Conservation (phyloP, 441 rosid species). For the Raphanus hybrid region DNA sequence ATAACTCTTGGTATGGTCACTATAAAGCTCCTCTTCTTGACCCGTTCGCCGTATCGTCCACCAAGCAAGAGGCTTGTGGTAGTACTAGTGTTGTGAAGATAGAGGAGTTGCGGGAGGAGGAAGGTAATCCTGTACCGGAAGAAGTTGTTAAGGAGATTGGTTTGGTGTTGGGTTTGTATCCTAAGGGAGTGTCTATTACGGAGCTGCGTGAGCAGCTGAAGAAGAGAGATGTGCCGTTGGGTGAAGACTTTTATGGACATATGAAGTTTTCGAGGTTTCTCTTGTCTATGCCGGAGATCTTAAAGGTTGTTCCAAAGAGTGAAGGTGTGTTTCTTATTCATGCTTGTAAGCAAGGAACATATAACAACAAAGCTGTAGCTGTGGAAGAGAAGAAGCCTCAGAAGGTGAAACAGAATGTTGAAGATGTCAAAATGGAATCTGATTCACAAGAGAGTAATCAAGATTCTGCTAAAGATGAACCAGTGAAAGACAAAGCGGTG, state of each 20-base stretch:
- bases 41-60: constrained; percentile 51
- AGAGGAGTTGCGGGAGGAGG: constrained; percentile 40
- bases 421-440: constrained; percentile 24
- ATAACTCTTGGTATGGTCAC: constrained; percentile 91
- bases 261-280: constrained; percentile 65
- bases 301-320: constrained; percentile 47
- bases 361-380: constrained; percentile 22
- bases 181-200: constrained; percentile 58
- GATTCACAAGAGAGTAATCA: constrained; percentile 26
- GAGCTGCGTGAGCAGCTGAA: constrained; percentile 62
- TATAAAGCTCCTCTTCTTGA: constrained; percentile 69
- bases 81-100: constrained; percentile 20
- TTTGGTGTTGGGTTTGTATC: constrained; percentile 52
- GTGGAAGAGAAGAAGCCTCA: constrained; percentile 10
- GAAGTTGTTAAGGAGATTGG: constrained; percentile 56
- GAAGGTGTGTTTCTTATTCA: constrained; percentile 51
- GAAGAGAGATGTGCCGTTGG: constrained; percentile 47
- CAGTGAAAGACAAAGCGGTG: constrained; percentile 24
- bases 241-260: constrained; percentile 65
- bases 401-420: constrained; percentile 17
- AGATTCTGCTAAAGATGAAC: not conserved
- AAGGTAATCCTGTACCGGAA: constrained; percentile 47
- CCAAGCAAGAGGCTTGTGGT: constrained; percentile 38
- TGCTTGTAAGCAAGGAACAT: constrained; percentile 40
- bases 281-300: constrained; percentile 64